Base-by-base conservation (phyloP, 768 basidiomycete genomes). In the Russula sp. region DNA sequence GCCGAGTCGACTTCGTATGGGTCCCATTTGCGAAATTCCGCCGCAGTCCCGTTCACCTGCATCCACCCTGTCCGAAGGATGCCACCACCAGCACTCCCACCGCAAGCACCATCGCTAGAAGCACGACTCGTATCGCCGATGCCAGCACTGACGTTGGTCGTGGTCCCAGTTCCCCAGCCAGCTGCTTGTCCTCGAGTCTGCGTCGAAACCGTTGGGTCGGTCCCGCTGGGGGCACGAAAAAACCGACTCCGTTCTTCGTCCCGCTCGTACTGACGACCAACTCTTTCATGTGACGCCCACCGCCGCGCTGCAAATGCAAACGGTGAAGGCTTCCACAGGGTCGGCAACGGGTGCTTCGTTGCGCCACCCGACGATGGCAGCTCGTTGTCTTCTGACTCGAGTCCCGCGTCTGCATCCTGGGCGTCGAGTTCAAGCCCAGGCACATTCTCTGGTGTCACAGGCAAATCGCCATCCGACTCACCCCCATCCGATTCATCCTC, bases 381-480 rank as follows among this genome's bases (percentile, higher is more conserved):
- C 18, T 63, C 59, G n/a, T 61, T 48, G 18, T 48, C 56, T 6
- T 63, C 67, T 5, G 67, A 67, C 36, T 65, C 70, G 1, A 39
- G 61, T 14, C 61, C 68, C 1, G 59, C 61, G 18, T 58, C 51
- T 29, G 7, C 52, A 11, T 48, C 53, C 13, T 46, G 42, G 38
- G 54, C 32, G 29, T 65, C 56, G 9, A 61, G 48, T 2, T 53
- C 61, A 2, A 13, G 55, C 38, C 18, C 61, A 14, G 61, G 51
- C 13, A 63, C 35, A 35, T 64, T 64, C 32, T 65, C 65, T 11
- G 65, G 65, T 7, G 70, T 69, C 16, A 63, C 64, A 29, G 70
- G 69, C 53, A 61, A 45, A 54, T 68, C 65, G 25, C 64, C 62
- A 18, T 67, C 66, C 18, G 67, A 58, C 10, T 48, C 58, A n/a